These are phyloP conservation scores for Arachnomyces sp. DNA, from an alignment of 2,329 filamentous ascomycete genomes.

Conservation along the genomic window DNA sequence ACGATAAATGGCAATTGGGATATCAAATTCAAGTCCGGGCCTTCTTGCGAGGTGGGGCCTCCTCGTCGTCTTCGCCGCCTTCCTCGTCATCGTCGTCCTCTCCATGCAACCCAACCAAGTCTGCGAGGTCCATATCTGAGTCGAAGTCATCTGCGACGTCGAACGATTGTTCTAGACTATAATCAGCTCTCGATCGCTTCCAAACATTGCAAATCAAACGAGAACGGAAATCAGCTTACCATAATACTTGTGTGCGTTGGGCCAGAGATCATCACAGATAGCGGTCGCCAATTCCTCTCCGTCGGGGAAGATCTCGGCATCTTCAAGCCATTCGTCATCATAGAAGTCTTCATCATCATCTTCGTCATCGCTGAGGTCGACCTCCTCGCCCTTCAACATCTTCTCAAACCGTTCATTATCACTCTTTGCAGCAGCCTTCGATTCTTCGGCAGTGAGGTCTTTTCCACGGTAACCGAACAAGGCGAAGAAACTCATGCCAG, in stretches of 20 bases:
- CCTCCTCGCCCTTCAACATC: conserved; percentile 43
- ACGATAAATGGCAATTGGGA: background rate
- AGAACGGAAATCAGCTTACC: conserved; percentile 48
- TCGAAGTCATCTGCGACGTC: conserved; percentile 53
- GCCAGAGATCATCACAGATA: conserved; percentile 82
- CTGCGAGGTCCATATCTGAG: conserved; percentile 61
- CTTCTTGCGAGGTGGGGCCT: conserved; percentile 34
- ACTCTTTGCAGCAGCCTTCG: conserved; percentile 50
- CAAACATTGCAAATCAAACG: background rate
- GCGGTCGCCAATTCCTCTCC: conserved; percentile 74
- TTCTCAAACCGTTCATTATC: conserved; percentile 51
- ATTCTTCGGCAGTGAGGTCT: conserved; percentile 65
- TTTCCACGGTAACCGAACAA: conserved; percentile 76
- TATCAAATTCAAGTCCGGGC: conserved; percentile 10
- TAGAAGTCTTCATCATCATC: conserved; percentile 52
- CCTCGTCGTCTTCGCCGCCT: conserved; percentile 39
- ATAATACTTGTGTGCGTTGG: conserved; percentile 82
- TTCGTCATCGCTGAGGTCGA: conserved; percentile 37
- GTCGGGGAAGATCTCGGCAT: conserved; percentile 77
- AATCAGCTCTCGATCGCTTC: conserved; percentile 27
- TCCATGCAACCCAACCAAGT: conserved; percentile 28
- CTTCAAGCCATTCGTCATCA: conserved; percentile 55
- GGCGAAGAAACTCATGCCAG: conserved; percentile 71
- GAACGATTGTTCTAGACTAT: conserved; percentile 55
- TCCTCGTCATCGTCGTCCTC: conserved; percentile 49